Evolutionary conservation across 2,329 filamentous ascomycete species (phyloP).

Genomic region (Monosporascus sp.): DNA sequence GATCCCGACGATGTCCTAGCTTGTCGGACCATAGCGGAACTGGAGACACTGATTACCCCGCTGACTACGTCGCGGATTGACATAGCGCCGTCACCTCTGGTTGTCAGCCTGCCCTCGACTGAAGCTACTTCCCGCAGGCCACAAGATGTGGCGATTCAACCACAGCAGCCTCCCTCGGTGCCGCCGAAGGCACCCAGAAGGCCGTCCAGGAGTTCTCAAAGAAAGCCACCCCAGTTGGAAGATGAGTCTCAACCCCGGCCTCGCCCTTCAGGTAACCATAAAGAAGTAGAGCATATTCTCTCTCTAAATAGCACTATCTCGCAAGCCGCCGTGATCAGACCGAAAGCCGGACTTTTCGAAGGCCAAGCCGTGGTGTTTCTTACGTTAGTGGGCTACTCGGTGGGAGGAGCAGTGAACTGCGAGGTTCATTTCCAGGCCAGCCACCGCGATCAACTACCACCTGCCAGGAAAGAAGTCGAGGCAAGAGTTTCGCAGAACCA

Average conservation of each 20-base stretch:
- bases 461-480: constrained; percentile 31
- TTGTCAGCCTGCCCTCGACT: constrained; percentile 14
- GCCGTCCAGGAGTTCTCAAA: background rate
- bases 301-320: constrained; percentile 34
- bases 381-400: constrained; percentile 29
- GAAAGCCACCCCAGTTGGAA: constrained; percentile 1
- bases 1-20: constrained; percentile 35
- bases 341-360: constrained; percentile 45
- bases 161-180: constrained; percentile 13
- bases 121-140: background rate
- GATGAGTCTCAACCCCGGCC: constrained; percentile 7
- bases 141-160: background rate
- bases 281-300: constrained; percentile 34
- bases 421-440: constrained; percentile 35
- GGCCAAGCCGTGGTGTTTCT: constrained; percentile 43
- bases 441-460: constrained; percentile 34
- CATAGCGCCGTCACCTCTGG: constrained; percentile 5
- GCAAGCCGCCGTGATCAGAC: constrained; percentile 37
- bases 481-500: constrained; percentile 29
- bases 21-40: constrained; percentile 38
- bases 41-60: constrained; percentile 36
- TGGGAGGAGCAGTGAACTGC: constrained; percentile 21
- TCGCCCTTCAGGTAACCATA: constrained; percentile 16
- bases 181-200: constrained; percentile 13
- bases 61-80: constrained; percentile 12